Evolutionary conservation across 495 filamentous ascomycete genomes (phyloP), one percentile per base, ranked within the genome.

Genomic region (Penicillium mononematosum): DNA sequence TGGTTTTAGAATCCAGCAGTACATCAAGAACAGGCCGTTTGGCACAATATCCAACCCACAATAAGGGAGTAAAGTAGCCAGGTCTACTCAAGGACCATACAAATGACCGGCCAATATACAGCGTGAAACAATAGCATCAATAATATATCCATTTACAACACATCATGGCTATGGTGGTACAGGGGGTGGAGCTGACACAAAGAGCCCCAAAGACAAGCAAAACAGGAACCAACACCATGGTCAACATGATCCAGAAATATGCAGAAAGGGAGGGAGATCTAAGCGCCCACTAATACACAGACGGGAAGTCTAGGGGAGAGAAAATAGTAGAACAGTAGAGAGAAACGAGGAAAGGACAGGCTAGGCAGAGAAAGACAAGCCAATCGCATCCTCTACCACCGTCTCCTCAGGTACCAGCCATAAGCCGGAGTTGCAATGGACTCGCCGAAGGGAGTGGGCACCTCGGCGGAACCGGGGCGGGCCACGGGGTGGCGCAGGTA

Each of bases 401-500:
- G 78, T 74, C 92, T 85, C 67, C 87, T 82, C 75, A 98, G 75
- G 73, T 96, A 98, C 92, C 93, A 98, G 71, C 88, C 89, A 65
- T 91, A 96, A 2, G 93, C 90, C 65, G 93, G 77, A 66, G 89
- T 88, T 64, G 79, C 81, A 22, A 85, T 75, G 36, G 76, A 70
- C 20, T 72, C 63, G 31, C 74, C 68, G 77, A 92, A 97, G 24
- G 94, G 94, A 49, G 90, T 88, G 22, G 94, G 93, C 50, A 97
- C 92, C 75, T 98, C 94, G 22, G 88, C 86, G 53, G 76, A 67
- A n/a, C 95, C 92, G 10, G 88, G 87, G 20, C 91, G 79, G n/a
- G 90, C 95, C 46, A 97, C 95, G 3, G 94, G 95, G 77, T 98
- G 92, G 58, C 94, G 83, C 58, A 98, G 74, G 75, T 98, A 98